phyloP scores from a whole-genome alignment of 441 rosid species.

The Gossypium armourianum region DNA sequence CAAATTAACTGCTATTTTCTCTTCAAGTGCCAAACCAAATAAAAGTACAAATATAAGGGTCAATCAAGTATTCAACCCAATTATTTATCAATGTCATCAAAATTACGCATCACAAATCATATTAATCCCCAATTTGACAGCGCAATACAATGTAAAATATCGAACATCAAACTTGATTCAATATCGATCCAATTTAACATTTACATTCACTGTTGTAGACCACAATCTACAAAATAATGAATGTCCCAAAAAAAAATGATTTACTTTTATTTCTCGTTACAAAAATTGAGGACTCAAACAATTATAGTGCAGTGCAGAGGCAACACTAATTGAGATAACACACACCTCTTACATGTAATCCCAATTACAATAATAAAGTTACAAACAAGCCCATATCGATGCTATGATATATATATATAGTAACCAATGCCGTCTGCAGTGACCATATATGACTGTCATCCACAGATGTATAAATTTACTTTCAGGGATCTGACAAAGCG shows the following conservation, averaged over 20 bases:
- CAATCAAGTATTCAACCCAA: background rate
- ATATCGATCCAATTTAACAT: background rate
- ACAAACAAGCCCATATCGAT: background rate
- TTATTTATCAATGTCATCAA: background rate
- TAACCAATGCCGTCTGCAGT: background rate
- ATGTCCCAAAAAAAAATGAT: background rate
- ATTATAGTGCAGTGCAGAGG: background rate
- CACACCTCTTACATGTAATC: background rate
- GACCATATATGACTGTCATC: background rate
- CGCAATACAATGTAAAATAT: background rate
- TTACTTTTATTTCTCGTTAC: background rate
- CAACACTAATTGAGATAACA: background rate
- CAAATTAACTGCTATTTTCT: no score
- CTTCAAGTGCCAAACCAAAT: no score
- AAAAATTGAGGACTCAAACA: background rate
- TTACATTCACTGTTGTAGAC: background rate
- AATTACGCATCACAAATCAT: background rate
- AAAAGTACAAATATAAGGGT: background rate
- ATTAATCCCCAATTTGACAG: background rate
- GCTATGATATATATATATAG: background rate
- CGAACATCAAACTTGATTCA: background rate
- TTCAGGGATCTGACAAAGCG: conserved; percentile 6
- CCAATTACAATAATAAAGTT: background rate
- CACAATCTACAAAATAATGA: background rate
- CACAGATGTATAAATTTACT: conserved; percentile 3